phyloP scores from a whole-genome alignment of 169 alveolate species.

The Eimeria maxima region DNA sequence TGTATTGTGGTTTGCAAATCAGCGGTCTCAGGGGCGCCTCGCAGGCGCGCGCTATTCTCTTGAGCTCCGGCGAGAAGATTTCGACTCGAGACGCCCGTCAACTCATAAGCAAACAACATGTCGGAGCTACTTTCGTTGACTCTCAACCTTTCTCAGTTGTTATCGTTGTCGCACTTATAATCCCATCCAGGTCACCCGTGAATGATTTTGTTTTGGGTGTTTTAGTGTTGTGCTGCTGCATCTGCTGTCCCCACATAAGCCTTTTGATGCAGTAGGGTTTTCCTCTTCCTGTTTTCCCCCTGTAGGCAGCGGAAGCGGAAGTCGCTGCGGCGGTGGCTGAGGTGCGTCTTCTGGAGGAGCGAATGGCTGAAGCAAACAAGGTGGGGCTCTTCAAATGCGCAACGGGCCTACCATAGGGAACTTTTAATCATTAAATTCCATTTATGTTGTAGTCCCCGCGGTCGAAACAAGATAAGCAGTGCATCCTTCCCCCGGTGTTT shows the following conservation, averaged over 20 bases:
- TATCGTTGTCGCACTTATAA: background rate
- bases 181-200: background rate
- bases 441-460: background rate
- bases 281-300: background rate
- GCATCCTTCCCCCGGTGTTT: background rate
- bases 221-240: background rate
- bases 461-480: background rate
- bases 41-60: slow-evolving; percentile 1
- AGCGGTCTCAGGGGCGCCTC: slow-evolving; percentile 14
- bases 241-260: background rate
- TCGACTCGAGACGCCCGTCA: slow-evolving; percentile 9
- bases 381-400: background rate
- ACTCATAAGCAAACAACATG: slow-evolving; percentile 27
- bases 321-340: slow-evolving; percentile 36
- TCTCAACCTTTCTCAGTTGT: background rate
- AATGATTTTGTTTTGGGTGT: background rate
- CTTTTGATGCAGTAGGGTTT: background rate
- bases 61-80: slow-evolving; percentile 9
- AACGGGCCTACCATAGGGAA: background rate
- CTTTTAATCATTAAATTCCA: background rate
- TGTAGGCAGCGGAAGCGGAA: slow-evolving; percentile 40
- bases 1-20: background rate
- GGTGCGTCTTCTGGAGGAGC: slow-evolving; percentile 43
- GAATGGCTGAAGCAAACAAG: slow-evolving; percentile 39
- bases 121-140: background rate